These are phyloP conservation scores for Phytophthora quininea DNA, from an alignment of 352 stramenopile genomes.

Conservation along the genomic window DNA sequence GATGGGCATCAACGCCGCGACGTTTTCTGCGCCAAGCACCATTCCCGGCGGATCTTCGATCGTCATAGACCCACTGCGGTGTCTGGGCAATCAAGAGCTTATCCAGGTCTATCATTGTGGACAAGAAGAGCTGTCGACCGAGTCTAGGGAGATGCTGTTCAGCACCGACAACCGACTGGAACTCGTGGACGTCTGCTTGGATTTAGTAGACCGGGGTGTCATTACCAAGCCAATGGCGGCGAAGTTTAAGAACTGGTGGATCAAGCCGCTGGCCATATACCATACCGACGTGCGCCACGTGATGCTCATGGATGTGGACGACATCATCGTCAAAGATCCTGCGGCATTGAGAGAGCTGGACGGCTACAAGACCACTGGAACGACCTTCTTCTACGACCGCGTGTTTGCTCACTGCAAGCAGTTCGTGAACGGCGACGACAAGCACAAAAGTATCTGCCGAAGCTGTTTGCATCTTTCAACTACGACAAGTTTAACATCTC, in stretches of 20 bases:
- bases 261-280: conserved; percentile 38
- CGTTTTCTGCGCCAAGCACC: neutral
- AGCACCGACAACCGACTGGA: conserved; percentile 33
- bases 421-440: conserved; percentile 48
- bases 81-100: conserved; percentile 29
- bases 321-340: conserved; percentile 29
- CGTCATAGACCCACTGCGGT: conserved; percentile 3
- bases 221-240: conserved; percentile 7
- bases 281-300: conserved; percentile 28
- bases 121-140: conserved; percentile 29
- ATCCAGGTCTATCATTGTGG: conserved; percentile 35
- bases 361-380: conserved; percentile 24
- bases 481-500: conserved; percentile 48
- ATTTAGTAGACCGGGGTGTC: conserved; percentile 20
- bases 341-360: conserved; percentile 12
- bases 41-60: neutral
- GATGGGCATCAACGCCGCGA: neutral
- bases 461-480: conserved; percentile 51
- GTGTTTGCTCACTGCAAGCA: conserved; percentile 43
- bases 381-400: conserved; percentile 48
- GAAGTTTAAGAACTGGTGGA: conserved; percentile 46
- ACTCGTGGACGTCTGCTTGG: conserved; percentile 46
- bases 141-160: conserved; percentile 26
- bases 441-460: conserved; percentile 40
- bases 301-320: conserved; percentile 31